These are phyloP conservation scores for Beauveria sp. DNA, from an alignment of 2,329 filamentous ascomycete genomes.

Conservation along the genomic window DNA sequence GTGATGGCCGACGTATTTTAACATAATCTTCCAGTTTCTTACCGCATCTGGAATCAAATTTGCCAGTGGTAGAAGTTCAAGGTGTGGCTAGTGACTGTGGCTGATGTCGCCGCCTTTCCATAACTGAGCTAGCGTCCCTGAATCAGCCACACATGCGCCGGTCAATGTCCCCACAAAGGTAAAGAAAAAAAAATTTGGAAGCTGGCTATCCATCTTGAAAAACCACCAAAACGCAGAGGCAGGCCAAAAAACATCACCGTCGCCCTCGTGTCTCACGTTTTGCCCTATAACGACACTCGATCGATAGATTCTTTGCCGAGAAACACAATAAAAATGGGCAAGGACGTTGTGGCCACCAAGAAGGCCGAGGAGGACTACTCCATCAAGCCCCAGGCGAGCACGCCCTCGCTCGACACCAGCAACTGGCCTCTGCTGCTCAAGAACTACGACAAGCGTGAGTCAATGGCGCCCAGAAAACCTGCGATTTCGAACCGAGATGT, in stretches of 20 bases:
- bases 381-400: constrained; percentile 85
- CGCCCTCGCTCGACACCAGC: constrained; percentile 75
- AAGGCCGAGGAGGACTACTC: constrained; percentile 62
- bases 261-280: constrained; percentile 15
- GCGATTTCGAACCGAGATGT: neutral
- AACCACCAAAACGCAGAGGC: constrained; percentile 19
- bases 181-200: constrained; percentile 27
- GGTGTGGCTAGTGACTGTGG: constrained; percentile 12
- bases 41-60: no score
- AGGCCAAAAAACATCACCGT: neutral
- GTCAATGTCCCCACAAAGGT: constrained; percentile 24
- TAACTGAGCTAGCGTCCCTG: constrained; percentile 11
- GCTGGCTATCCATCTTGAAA: constrained; percentile 14
- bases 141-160: constrained; percentile 18
- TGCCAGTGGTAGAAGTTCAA: no score
- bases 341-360: constrained; percentile 34
- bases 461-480: constrained; percentile 12
- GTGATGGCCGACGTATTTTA: neutral
- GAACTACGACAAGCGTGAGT: constrained; percentile 87
- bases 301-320: neutral
- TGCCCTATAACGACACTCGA: constrained; percentile 11
- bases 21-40: no score
- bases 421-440: constrained; percentile 90
- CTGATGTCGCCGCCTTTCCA: constrained; percentile 6
- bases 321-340: constrained; percentile 29